These are phyloP conservation scores for Thielaviopsis ethacetica DNA, from an alignment of 2,329 filamentous ascomycete species.

Conservation along the genomic window DNA sequence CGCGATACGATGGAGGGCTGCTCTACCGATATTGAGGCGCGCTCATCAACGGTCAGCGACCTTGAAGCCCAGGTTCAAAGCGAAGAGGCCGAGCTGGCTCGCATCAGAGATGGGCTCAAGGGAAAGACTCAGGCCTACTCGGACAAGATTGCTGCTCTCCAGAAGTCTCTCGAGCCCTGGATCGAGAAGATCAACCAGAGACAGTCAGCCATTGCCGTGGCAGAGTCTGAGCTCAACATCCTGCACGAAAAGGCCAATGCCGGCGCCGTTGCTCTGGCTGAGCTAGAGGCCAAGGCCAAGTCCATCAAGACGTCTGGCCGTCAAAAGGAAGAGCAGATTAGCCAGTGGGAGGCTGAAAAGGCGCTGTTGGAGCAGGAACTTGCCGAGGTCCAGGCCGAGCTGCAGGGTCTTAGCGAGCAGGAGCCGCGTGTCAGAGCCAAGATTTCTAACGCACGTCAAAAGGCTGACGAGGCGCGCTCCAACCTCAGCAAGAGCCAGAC, in stretches of 20 bases:
- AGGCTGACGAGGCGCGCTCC: slow-evolving; percentile 86
- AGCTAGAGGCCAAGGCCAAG: slow-evolving; percentile 64
- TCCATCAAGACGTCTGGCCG: slow-evolving; percentile 54
- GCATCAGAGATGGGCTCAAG: slow-evolving; percentile 75
- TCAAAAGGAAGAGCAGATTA: slow-evolving; percentile 57
- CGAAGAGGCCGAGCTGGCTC: slow-evolving; percentile 68
- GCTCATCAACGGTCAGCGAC: slow-evolving; percentile 53
- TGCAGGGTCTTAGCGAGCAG: slow-evolving; percentile 54
- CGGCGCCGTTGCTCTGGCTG: slow-evolving; percentile 67
- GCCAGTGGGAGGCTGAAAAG: slow-evolving; percentile 59
- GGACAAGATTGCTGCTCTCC: slow-evolving; percentile 79
- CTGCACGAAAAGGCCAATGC: slow-evolving; percentile 79
- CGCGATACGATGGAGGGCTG: slow-evolving; percentile 65
- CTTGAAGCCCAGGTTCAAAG: slow-evolving; percentile 60
- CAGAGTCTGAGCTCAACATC: slow-evolving; percentile 87
- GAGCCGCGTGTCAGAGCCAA: slow-evolving; percentile 72
- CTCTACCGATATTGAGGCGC: slow-evolving; percentile 59
- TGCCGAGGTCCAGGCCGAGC: slow-evolving; percentile 51
- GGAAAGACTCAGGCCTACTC: slow-evolving; percentile 93
- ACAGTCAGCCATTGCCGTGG: slow-evolving; percentile 82
- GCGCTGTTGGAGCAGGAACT: slow-evolving; percentile 58
- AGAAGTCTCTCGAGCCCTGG: slow-evolving; percentile 92
- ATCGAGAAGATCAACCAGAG: slow-evolving; percentile 94
- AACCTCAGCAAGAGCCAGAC: slow-evolving; percentile 82
- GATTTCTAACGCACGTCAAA: slow-evolving; percentile 79